Base-by-base conservation (phyloP, 1,284 basidiomycete species). In the Microbotryomycetes sp. region DNA sequence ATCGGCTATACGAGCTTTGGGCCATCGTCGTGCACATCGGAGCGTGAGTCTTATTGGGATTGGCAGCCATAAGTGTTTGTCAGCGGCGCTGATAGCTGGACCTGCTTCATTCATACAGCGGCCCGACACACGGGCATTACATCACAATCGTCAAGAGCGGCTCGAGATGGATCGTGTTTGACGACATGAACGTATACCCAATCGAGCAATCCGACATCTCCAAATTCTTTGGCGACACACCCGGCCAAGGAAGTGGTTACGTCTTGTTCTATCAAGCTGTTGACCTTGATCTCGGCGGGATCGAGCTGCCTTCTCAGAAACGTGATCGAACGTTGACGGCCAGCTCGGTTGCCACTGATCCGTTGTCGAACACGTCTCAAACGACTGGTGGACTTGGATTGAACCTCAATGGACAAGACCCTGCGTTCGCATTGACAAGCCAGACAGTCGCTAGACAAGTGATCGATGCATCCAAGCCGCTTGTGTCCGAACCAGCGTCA, bases 1-100 rank as follows among this genome's bases (percentile, higher is more conserved):
- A 83, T 63, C 81, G 92, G 59, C 76, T 97, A 60, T 98, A 97
- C 78, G 86, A 91, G 76, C 83, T 98, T 16, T 97, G 92, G 74
- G 92, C 88, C 9, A 92, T 97, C 63, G 92, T 98, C 49, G 89
- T 98, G 6, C 94, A 98, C 76, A 94, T 98, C 68, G 94, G 94
- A 80, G 88, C 84, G 92, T 92, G 76, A 76, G 89, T 84, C 57
- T 49, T 36, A 30, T 19, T 36, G 49, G 28, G 15, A 56, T 31
- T 51, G 29, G 60, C 58, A 56, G 48, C 49, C 30, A 31, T n/a
- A 46, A 55, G 36, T 22, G 23, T 16, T 23, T 36, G 2, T 36
- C 30, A 9, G 31, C 29, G 1, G 29, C 22, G 7, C 30, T 56
- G 28, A 49, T 26, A 5, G n/a, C 36, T 19, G 36, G 36, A 42